phyloP scores from a whole-genome alignment of 176 grass and related monocot genomes.

The Oropetium thomaeum region DNA sequence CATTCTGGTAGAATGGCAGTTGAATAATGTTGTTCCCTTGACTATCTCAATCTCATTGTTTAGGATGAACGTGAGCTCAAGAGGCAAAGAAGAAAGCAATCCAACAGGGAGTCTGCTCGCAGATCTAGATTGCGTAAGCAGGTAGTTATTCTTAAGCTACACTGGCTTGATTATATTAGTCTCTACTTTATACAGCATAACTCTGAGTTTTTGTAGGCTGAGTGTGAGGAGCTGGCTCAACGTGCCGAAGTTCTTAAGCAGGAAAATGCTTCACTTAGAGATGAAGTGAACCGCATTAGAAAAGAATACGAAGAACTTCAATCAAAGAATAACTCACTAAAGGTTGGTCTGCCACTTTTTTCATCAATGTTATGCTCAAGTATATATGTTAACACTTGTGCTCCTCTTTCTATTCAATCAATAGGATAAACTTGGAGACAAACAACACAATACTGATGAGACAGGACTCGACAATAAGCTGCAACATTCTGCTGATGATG shows the following conservation, averaged over 20 bases:
- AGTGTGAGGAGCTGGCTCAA: conserved; percentile 92
- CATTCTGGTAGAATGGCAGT: conserved; percentile 10
- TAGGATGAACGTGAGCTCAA: conserved; percentile 96
- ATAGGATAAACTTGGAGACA: conserved; percentile 74
- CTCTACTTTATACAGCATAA: conserved; percentile 17
- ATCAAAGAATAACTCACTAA: conserved; percentile 73
- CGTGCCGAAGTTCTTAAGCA: conserved; percentile 85
- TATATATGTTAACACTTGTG: conserved; percentile 12
- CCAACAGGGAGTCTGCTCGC: conserved; percentile 97
- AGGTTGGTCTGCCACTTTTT: conserved; percentile 45
- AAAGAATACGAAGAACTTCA: conserved; percentile 83
- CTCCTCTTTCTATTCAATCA: conserved; percentile 37
- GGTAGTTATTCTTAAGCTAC: conserved; percentile 44
- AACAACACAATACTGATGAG: conserved; percentile 55
- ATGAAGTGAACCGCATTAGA: conserved; percentile 78
- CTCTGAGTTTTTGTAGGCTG: conserved; percentile 63
- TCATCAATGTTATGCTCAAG: conserved; percentile 20
- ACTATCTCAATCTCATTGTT: conserved; percentile 30
- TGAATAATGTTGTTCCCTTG: conserved; percentile 18
- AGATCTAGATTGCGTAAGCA: conserved; percentile 98
- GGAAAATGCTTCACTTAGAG: conserved; percentile 92
- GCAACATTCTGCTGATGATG: conserved; percentile 53
- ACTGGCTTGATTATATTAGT: not conserved
- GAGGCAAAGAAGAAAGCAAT: conserved; percentile 97
- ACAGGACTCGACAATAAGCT: conserved; percentile 52